These are phyloP conservation scores for Nyctanthes arbortristis DNA, from an alignment of 257 asterid species.

Conservation along the genomic window DNA sequence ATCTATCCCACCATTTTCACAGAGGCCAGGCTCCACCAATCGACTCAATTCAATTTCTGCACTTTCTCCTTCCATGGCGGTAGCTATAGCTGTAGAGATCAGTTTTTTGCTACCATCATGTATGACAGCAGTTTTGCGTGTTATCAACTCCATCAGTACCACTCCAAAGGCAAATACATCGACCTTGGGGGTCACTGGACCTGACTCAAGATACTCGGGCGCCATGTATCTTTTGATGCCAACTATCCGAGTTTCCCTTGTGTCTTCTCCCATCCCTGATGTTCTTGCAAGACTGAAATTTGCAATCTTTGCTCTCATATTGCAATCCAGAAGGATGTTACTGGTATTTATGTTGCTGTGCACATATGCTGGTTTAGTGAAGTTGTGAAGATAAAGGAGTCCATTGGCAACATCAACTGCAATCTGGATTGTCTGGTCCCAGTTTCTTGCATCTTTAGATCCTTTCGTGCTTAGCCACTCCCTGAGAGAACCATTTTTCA, in stretches of 20 bases:
- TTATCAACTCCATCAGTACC: conserved; percentile 51
- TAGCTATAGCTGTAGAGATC: conserved; percentile 32
- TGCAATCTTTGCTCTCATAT: conserved; percentile 59
- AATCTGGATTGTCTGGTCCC: conserved; percentile 43
- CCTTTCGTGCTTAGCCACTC: conserved; percentile 47
- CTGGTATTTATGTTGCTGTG: conserved; percentile 52
- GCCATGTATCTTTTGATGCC: conserved; percentile 47
- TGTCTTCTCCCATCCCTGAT: conserved; percentile 28
- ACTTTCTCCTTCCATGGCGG: conserved; percentile 31
- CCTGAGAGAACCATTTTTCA: conserved; percentile 55
- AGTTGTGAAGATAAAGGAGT: conserved; percentile 67
- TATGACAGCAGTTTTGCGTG: conserved; percentile 36
- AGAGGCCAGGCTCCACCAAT: conserved; percentile 31
- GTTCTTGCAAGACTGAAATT: conserved; percentile 52
- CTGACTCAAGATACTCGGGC: conserved; percentile 44
- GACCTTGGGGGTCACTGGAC: conserved; percentile 39
- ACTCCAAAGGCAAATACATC: conserved; percentile 62
- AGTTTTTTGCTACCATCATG: conserved; percentile 37
- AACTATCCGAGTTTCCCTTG: conserved; percentile 20
- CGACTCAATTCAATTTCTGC: conserved; percentile 29
- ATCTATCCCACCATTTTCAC: conserved; percentile 31
- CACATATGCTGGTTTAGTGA: conserved; percentile 47
- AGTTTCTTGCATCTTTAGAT: conserved; percentile 21
- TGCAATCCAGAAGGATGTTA: conserved; percentile 52
- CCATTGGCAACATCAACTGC: conserved; percentile 65